These are phyloP conservation scores for Aspergillus affinis DNA, from an alignment of 495 filamentous ascomycete genomes.

Conservation along the genomic window DNA sequence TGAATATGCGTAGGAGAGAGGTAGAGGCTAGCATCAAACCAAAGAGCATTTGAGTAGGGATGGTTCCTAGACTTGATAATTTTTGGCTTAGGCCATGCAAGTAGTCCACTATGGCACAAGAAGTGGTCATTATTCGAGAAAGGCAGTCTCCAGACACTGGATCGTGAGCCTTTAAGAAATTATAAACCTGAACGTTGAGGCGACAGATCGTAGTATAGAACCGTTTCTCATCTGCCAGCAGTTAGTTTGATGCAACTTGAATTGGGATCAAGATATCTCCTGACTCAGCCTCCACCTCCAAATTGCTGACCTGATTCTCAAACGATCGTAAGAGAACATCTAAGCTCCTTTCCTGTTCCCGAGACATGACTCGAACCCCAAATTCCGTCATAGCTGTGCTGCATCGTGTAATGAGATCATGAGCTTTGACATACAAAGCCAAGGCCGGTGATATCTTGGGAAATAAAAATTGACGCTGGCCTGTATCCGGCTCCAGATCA, in stretches of 20 bases:
- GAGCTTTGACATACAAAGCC: slow-evolving; percentile 34
- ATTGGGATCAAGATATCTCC: slow-evolving; percentile 20
- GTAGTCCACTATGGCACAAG: slow-evolving; percentile 38
- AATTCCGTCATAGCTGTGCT: slow-evolving; percentile 35
- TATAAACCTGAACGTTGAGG: slow-evolving; percentile 40
- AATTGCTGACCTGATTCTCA: slow-evolving; percentile 34
- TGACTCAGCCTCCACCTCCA: slow-evolving; percentile 30
- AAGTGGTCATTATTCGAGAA: slow-evolving; percentile 31
- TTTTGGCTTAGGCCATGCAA: slow-evolving; percentile 26
- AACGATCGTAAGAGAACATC: slow-evolving; percentile 37
- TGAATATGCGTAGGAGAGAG: slow-evolving; percentile 41
- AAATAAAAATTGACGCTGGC: slow-evolving; percentile 33
- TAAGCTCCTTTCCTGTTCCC: slow-evolving; percentile 39
- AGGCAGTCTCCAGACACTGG: slow-evolving; percentile 31
- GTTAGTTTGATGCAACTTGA: background rate
- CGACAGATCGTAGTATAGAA: slow-evolving; percentile 33
- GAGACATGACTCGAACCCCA: slow-evolving; percentile 38
- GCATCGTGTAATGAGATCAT: slow-evolving; percentile 37
- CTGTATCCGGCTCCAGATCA: slow-evolving; percentile 35
- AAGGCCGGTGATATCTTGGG: slow-evolving; percentile 34
- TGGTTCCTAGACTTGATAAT: slow-evolving; percentile 23
- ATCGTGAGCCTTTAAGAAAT: slow-evolving; percentile 43
- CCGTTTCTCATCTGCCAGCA: slow-evolving; percentile 30
- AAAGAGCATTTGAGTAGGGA: slow-evolving; percentile 34
- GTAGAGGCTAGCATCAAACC: slow-evolving; percentile 35